Evolutionary conservation across 768 basidiomycete genomes (phyloP).

Genomic region (Kwoniella europaea): DNA sequence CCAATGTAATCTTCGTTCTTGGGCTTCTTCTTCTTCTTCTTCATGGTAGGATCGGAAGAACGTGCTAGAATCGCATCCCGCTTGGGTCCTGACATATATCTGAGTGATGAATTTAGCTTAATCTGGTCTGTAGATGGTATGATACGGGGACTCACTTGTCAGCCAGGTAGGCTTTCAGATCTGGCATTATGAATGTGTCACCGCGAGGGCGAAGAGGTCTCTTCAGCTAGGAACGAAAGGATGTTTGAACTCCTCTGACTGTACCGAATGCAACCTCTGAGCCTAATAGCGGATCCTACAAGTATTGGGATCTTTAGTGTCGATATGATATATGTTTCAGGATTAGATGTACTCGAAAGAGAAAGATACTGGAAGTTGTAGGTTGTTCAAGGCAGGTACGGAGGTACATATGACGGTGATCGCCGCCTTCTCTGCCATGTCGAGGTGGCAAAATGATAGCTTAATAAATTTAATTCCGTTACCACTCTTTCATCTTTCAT

Average conservation of each 20-base stretch:
- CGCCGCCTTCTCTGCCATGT: not conserved
- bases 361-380: not conserved
- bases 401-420: not conserved
- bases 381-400: not conserved
- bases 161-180: conserved; percentile 55
- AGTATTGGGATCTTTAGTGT: too few species aligned
- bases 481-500: not conserved
- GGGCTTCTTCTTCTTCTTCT: conserved; percentile 69
- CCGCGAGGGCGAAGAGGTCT: too few species aligned
- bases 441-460: conserved; percentile 4
- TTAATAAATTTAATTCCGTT: conserved; percentile 10
- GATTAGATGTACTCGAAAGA: not conserved
- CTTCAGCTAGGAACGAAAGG: too few species aligned
- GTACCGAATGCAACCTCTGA: too few species aligned
- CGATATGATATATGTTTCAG: too few species aligned
- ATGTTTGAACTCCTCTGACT: too few species aligned
- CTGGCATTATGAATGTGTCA: conserved; percentile 36
- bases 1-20: conserved; percentile 61
- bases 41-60: conserved; percentile 57
- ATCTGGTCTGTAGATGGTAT: too few species aligned
- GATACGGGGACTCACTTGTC: conserved; percentile 42
- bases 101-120: conserved; percentile 3
- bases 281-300: too few species aligned
- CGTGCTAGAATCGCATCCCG: conserved; percentile 90
- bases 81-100: conserved; percentile 94